These are phyloP conservation scores for Trichophyton equinum DNA, from an alignment of 2,329 filamentous ascomycete species.

Conservation along the genomic window DNA sequence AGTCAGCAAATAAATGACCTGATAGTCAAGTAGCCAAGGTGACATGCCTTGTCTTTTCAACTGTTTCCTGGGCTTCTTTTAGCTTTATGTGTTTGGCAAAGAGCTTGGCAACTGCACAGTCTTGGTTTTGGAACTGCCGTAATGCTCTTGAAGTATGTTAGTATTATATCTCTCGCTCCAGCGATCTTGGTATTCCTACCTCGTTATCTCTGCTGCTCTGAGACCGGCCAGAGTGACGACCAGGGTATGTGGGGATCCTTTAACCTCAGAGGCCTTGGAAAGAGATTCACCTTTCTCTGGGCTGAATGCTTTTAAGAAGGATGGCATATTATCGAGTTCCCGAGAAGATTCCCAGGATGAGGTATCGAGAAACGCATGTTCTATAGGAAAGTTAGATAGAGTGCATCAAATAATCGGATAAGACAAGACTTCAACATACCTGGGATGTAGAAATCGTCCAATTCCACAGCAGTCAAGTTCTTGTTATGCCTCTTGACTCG, in stretches of 20 bases:
- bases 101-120: constrained; percentile 70
- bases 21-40: constrained; percentile 7
- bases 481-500: constrained; percentile 64
- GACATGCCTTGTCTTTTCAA: constrained; percentile 47
- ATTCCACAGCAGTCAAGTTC: constrained; percentile 69
- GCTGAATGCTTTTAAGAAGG: constrained; percentile 56
- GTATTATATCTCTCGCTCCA: constrained; percentile 8
- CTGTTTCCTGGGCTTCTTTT: constrained; percentile 66
- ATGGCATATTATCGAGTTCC: constrained; percentile 59
- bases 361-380: constrained; percentile 64
- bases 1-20: background rate
- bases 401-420: no score
- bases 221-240: constrained; percentile 76
- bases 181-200: constrained; percentile 35
- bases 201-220: constrained; percentile 70
- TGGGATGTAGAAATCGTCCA: constrained; percentile 68
- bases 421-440: constrained; percentile 38
- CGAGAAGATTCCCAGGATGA: constrained; percentile 58
- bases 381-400: constrained; percentile 32
- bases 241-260: constrained; percentile 70
- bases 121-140: constrained; percentile 66
- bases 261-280: constrained; percentile 52
- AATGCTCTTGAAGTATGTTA: constrained; percentile 42
- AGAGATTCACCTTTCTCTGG: constrained; percentile 47
- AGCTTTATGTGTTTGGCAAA: constrained; percentile 99